phyloP scores from a whole-genome alignment of 2,329 filamentous ascomycete species.

The Endothia cerciana region DNA sequence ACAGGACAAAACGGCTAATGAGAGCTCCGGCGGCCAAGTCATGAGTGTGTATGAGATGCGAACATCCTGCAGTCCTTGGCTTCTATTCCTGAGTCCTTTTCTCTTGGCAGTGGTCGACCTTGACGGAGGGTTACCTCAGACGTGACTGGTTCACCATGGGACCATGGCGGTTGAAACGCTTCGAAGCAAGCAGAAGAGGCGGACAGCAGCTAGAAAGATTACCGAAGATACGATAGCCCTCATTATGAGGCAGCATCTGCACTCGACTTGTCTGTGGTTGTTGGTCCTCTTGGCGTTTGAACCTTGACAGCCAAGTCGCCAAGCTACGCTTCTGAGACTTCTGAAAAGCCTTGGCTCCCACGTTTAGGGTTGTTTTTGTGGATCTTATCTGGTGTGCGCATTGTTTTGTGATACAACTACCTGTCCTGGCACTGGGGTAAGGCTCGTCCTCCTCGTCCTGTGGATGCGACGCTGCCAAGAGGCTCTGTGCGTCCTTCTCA shows the following conservation, averaged over 20 bases:
- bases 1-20: conserved; percentile 17
- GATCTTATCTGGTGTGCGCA: conserved; percentile 2
- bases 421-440: conserved; percentile 2
- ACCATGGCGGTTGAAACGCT: conserved; percentile 16
- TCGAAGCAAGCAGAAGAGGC: conserved; percentile 20
- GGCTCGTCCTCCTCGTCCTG: background rate
- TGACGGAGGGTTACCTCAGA: conserved; percentile 12
- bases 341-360: conserved; percentile 15
- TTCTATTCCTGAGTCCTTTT: conserved; percentile 19
- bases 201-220: background rate
- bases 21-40: conserved; percentile 26
- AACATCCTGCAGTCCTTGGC: conserved; percentile 11
- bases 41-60: conserved; percentile 20
- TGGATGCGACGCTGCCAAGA: conserved; percentile 27
- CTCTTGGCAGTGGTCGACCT: conserved; percentile 25
- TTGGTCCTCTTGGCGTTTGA: conserved; percentile 25
- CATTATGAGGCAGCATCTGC: background rate
- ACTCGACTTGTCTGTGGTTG: background rate
- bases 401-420: background rate
- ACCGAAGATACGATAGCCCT: background rate
- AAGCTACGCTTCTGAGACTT: conserved; percentile 26
- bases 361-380: conserved; percentile 7
- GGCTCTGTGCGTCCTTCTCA: conserved; percentile 24
- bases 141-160: conserved; percentile 15
- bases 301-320: conserved; percentile 24